A percentile compares a stretch with the other conserved stretches of the same genome.
These are phyloP conservation scores for Blastobotrys malaysiensis DNA, from an alignment of 1,139 yeast genomes.

Conservation along the genomic window DNA sequence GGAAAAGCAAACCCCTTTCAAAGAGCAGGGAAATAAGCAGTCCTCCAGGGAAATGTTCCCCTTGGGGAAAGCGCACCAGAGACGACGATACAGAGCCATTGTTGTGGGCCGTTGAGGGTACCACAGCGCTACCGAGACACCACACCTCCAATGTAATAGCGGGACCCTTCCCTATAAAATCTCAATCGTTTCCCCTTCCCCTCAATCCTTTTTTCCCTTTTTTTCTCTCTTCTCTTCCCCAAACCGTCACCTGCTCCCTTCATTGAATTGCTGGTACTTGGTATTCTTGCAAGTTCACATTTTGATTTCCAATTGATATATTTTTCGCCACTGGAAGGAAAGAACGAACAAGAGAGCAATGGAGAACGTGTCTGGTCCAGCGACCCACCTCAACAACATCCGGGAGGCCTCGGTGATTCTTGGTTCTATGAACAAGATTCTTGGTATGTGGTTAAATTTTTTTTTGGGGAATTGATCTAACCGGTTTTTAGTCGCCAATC, in stretches of 20 bases:
- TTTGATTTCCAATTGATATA: not conserved
- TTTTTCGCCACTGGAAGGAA: not conserved
- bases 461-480: not conserved
- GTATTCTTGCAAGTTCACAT: not conserved
- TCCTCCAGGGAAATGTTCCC: not conserved
- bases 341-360: not conserved
- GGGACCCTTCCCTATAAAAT: not conserved
- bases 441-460: constrained; percentile 28
- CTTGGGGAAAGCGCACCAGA: not conserved
- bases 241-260: not conserved
- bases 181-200: not conserved
- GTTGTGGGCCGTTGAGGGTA: not conserved
- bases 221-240: no score
- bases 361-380: constrained; percentile 8
- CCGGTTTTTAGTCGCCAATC: constrained; percentile 64
- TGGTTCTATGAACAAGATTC: constrained; percentile 38
- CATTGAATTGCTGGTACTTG: not conserved
- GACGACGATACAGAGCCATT: not conserved
- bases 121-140: not conserved
- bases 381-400: constrained; percentile 29
- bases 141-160: not conserved
- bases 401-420: constrained; percentile 36
- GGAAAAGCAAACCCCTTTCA: not conserved
- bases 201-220: constrained; percentile 1
- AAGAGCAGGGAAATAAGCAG: not conserved